These are phyloP conservation scores for Aspergillus puulaauensis DNA, from an alignment of 2,329 filamentous ascomycete species.

Conservation along the genomic window DNA sequence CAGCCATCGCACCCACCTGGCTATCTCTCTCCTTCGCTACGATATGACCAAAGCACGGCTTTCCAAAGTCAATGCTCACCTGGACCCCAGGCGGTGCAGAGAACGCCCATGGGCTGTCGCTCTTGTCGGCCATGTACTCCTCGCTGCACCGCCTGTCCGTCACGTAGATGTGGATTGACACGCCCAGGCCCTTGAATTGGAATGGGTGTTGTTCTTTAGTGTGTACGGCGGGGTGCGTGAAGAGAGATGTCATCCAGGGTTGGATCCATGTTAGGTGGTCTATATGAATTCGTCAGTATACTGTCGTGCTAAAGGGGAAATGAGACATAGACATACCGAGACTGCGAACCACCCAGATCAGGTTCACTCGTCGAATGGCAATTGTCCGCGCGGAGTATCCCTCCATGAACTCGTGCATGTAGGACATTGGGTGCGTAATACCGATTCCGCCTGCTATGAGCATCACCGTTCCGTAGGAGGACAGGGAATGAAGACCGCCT, in stretches of 20 bases:
- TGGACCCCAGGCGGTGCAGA: slow-evolving; percentile 25
- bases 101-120: slow-evolving; percentile 25
- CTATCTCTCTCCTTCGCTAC: slow-evolving; percentile 26
- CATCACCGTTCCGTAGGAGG: slow-evolving; percentile 34
- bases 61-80: slow-evolving; percentile 25
- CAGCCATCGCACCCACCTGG: slow-evolving; percentile 36
- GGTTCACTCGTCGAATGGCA: slow-evolving; percentile 28
- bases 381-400: slow-evolving; percentile 23
- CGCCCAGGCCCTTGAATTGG: slow-evolving; percentile 23
- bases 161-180: slow-evolving; percentile 31
- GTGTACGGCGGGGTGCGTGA: slow-evolving; percentile 27
- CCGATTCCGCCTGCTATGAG: slow-evolving; percentile 39
- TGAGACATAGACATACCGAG: slow-evolving; percentile 20
- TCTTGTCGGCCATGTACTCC: slow-evolving; percentile 23
- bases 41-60: slow-evolving; percentile 26
- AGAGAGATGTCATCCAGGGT: slow-evolving; percentile 33
- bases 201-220: slow-evolving; percentile 26
- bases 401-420: slow-evolving; percentile 31
- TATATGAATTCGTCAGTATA: slow-evolving; percentile 9
- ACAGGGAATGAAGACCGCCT: slow-evolving; percentile 32
- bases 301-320: too few relatives aligned
- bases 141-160: slow-evolving; percentile 25
- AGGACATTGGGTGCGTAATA: slow-evolving; percentile 37
- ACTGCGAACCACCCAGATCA: slow-evolving; percentile 36
- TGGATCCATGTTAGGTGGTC: slow-evolving; percentile 37